phyloP scores from a whole-genome alignment of 2,329 filamentous ascomycete species.

The Arthrobotrys conoides region DNA sequence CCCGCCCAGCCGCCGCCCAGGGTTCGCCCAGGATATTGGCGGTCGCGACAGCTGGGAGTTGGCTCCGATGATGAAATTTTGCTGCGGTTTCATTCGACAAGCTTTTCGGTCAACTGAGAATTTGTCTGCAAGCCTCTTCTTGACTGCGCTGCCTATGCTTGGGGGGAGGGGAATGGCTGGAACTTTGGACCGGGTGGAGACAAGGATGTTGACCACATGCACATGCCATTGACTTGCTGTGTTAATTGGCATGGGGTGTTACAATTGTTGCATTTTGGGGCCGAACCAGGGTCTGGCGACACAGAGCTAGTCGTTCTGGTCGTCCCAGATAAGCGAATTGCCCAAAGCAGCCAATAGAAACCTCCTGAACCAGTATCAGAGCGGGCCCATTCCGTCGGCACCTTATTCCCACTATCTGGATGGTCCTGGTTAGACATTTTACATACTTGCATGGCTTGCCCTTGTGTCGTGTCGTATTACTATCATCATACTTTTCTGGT shows the following conservation, averaged over 20 bases:
- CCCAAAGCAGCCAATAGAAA: constrained; percentile 21
- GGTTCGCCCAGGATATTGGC: constrained; percentile 54
- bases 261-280: constrained; percentile 48
- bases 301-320: constrained; percentile 31
- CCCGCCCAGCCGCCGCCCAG: constrained; percentile 53
- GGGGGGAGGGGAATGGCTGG: constrained; percentile 10
- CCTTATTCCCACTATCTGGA: constrained; percentile 44
- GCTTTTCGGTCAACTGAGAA: constrained; percentile 39
- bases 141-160: constrained; percentile 29
- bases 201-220: not conserved
- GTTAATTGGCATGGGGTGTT: not conserved
- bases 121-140: constrained; percentile 39
- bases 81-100: constrained; percentile 59
- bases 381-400: constrained; percentile 29
- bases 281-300: constrained; percentile 31
- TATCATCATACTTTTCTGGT: constrained; percentile 14
- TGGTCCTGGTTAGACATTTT: constrained; percentile 9
- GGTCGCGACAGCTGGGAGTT: constrained; percentile 5
- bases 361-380: not conserved
- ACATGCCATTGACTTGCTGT: not conserved
- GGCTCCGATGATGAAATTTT: constrained; percentile 49
- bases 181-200: too few relatives aligned
- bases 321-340: constrained; percentile 46
- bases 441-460: not conserved
- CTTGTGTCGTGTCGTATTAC: constrained; percentile 2